Base-by-base conservation (phyloP, 768 basidiomycete species). In the Pisolithus sp. region DNA sequence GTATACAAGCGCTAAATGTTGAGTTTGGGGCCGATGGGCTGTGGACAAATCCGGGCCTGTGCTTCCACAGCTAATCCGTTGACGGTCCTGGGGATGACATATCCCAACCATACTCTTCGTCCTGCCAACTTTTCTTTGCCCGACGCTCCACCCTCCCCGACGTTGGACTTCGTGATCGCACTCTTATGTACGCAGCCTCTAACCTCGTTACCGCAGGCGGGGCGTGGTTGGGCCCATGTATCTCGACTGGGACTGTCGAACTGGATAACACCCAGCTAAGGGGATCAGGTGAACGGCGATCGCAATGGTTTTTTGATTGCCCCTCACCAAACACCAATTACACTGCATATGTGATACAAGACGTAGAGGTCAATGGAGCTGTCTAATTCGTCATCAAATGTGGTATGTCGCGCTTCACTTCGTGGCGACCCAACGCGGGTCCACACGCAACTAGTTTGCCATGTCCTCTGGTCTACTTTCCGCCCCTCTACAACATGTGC, bases 331-430 rank as follows among this genome's bases (percentile, higher is more conserved):
- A 71, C 12, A 89, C 85, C 30, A 93, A 93, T 59, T 93, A 93
- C 59, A 90, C 89, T 1, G 81, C 77, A 0, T 91, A 81, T 59
- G 76, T 82, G 13, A 58, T 89, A 2, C 72, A 80, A 55, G 74
- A 80, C 53, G 73, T 76, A 41, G 76, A 77, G 58, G 76, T 89
- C 45, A 80, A 76, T 51, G 81, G 79, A 2, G 88, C 88, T 0
- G 76, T 86, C 2, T 85, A 77, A 58, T 85, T 92, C 53, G 64
- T 71, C 7, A 93, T 89, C 2, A 93, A 93, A 70, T 84, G 85
- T 17, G 73, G 85, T 82, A 61, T 49, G 79, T 67, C 36, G 0
- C 7, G 8, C 4, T 12, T 38, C 46, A 20, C 17, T 49, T 23
- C 4, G 26, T 26, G 7, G 13, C 40, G 4, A 9, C 10, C 30